These are phyloP conservation scores for Thalassiosira pacifica DNA, from an alignment of 352 stramenopile species.

Conservation along the genomic window DNA sequence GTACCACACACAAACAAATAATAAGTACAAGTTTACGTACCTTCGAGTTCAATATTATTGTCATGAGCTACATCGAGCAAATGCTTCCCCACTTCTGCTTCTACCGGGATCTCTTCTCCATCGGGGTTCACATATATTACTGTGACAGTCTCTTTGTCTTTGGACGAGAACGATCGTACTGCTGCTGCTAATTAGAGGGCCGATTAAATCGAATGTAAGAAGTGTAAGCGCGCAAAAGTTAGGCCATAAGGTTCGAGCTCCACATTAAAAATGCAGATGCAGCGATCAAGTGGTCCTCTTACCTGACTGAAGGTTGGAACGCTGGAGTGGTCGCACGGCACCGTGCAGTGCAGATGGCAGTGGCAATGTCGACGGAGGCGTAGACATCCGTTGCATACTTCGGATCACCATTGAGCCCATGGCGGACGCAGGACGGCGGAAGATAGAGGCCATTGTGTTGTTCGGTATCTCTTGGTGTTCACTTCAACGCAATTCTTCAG, in stretches of 20 bases:
- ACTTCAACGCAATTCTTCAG: no score
- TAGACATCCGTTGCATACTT: no score
- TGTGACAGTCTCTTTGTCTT: conserved; percentile 71
- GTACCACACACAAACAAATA: conserved; percentile 12
- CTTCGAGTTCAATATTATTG: conserved; percentile 87
- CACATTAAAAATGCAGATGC: no score
- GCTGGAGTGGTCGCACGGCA: no score
- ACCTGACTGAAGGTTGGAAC: conserved; percentile 7
- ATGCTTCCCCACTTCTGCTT: conserved; percentile 81
- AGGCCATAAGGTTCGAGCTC: no score
- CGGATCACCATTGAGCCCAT: conserved; percentile 24
- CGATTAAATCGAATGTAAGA: no score
- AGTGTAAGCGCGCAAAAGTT: no score
- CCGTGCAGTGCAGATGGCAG: no score
- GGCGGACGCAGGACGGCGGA: conserved; percentile 12
- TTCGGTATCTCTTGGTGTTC: neutral
- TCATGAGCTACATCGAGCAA: conserved; percentile 83
- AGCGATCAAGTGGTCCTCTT: neutral
- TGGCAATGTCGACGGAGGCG: no score
- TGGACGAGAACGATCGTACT: conserved; percentile 52
- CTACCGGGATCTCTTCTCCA: conserved; percentile 72
- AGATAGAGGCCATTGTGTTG: conserved; percentile 14
- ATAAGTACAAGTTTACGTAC: conserved; percentile 43
- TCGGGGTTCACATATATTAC: conserved; percentile 79
- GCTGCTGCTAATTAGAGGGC: neutral